Conservation (phyloP, 805 yeast genomes). For the Nadsonia fulvescens region DNA sequence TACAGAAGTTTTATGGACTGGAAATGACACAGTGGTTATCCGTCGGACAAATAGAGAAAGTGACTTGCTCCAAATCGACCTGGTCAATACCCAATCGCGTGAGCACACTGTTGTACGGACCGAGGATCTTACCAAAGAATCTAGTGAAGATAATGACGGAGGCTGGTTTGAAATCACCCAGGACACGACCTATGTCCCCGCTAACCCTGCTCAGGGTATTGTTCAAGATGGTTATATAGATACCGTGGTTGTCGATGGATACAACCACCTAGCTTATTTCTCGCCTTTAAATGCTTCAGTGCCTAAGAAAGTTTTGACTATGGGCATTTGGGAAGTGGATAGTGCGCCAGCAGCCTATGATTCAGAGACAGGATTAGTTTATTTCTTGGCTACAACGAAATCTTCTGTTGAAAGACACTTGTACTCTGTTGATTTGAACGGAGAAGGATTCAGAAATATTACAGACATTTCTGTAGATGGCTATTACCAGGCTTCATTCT, state of each 20-base stretch:
- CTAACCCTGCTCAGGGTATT: constrained; percentile 25
- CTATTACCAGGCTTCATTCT: constrained; percentile 55
- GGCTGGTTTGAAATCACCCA: constrained; percentile 71
- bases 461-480: constrained; percentile 41
- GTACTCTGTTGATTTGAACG: constrained; percentile 44
- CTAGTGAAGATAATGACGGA: constrained; percentile 26
- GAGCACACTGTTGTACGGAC: constrained; percentile 27
- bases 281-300: constrained; percentile 43
- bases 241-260: constrained; percentile 30
- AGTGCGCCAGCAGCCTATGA: constrained; percentile 39
- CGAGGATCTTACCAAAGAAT: constrained; percentile 25
- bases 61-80: constrained; percentile 39
- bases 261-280: constrained; percentile 69
- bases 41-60: constrained; percentile 49
- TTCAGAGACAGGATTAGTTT: constrained; percentile 31
- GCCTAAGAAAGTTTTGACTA: constrained; percentile 39
- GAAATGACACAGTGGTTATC: constrained; percentile 31
- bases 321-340: constrained; percentile 85
- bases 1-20: constrained; percentile 60
- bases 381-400: constrained; percentile 56
- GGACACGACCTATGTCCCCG: constrained; percentile 40
- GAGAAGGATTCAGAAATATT: constrained; percentile 23
- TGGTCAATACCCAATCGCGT: constrained; percentile 27
- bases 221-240: constrained; percentile 63
- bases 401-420: constrained; percentile 75